Evolutionary conservation across 129 eudicot species (phyloP).

Genomic region (Flaveria brownii): DNA sequence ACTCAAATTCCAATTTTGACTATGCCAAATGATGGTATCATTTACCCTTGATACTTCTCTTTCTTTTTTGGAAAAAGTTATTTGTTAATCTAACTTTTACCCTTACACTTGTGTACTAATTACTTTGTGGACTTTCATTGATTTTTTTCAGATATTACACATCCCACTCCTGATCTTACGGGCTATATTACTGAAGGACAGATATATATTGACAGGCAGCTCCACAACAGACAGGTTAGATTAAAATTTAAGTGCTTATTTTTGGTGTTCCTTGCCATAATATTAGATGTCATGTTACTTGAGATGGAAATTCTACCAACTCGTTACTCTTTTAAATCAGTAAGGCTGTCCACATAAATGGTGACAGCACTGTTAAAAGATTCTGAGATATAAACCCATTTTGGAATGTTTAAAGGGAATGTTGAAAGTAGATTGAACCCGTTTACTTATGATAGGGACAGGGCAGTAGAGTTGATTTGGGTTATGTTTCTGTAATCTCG

Average conservation of each 20-base stretch:
- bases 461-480: neutral
- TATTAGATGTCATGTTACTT: neutral
- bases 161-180: constrained; percentile 99
- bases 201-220: constrained; percentile 95
- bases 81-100: neutral
- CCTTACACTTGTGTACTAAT: constrained; percentile 1
- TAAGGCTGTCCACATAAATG: neutral
- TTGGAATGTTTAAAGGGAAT: neutral
- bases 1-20: constrained; percentile 95
- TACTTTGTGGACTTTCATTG: neutral
- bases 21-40: constrained; percentile 94
- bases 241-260: neutral
- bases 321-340: neutral
- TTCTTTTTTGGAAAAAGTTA: neutral
- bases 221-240: constrained; percentile 87
- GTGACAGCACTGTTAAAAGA: neutral
- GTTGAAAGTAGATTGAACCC: constrained; percentile 5
- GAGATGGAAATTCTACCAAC: neutral
- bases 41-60: neutral
- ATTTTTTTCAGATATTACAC: constrained; percentile 77
- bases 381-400: neutral
- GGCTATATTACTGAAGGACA: constrained; percentile 99
- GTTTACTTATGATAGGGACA: neutral
- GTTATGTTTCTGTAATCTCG: neutral
- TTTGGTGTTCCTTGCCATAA: neutral